Evolutionary conservation across 306 rosid genomes (phyloP), one percentile per base, ranked within the genome.

Genomic region (Citrullus mucosospermus): DNA sequence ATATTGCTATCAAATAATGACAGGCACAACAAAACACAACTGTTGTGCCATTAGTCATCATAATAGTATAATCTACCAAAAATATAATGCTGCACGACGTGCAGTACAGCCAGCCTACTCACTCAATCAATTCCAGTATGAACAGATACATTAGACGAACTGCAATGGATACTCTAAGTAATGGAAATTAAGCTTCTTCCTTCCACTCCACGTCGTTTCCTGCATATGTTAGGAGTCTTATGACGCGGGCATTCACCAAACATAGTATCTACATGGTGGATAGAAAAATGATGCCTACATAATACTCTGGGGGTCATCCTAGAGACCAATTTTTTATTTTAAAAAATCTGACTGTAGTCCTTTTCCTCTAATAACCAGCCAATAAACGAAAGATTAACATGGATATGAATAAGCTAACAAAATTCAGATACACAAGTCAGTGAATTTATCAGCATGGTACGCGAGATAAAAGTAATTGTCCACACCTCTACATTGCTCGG

Each of bases 401-500:
- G 30, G 7, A 17, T 11, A 46, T 12, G 41, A 55, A 76, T 55
- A 76, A 76, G 54, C 54, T 62, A 68, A 46, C 32, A 36, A 8
- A 10, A 44, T 38, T 18, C 54, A 53, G 18, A 78, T 7, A 6
- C 67, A 14, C 6, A 18, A 15, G 4, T 0, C 9, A 59, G 80
- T 25, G 76, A 66, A n/a, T 54, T 54, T 6, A 82, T 44, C 34
- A 77, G 8, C n/a, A 50, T 50, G 25, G 8, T 65, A 9, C 6
- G 13, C 22, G 38, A 46, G 36, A 71, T 28, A 7, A 60, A 61
- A 15, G 14, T 11, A n/a, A 62, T 53, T 13, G 5, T 65, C n/a
- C 22, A 93, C 98, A 93, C 98, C 97, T 93, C 92, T 32, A 84
- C 81, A 80, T 77, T 74, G 41, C 62, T 82, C 0, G 79, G 86